Evolutionary conservation across 257 asterid genomes (phyloP).

Genomic region (Solanum pinnatisectum): DNA sequence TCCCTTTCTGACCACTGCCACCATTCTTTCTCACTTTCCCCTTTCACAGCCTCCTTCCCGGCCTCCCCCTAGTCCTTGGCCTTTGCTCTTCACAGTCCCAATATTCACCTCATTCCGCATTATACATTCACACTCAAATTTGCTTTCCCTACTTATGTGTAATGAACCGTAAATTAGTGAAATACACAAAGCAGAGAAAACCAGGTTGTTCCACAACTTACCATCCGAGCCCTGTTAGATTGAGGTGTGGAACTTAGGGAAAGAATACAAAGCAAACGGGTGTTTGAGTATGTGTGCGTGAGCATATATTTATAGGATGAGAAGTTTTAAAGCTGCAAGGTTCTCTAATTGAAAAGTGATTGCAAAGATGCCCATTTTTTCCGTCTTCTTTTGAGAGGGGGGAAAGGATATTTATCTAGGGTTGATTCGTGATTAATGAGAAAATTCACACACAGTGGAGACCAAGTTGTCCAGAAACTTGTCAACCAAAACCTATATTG

Average conservation of each 20-base stretch:
- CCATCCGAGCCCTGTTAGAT: background rate
- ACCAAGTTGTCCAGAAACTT: background rate
- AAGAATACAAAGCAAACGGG: background rate
- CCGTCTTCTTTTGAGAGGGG: background rate
- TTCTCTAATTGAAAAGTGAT: background rate
- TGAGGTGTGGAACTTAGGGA: background rate
- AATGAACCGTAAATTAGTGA: background rate
- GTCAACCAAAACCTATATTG: background rate
- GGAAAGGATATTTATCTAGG: background rate
- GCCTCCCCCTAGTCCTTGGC: background rate
- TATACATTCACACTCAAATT: background rate
- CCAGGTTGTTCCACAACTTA: background rate
- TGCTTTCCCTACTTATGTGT: background rate
- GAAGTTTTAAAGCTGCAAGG: background rate
- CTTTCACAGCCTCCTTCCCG: background rate
- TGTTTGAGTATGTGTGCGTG: background rate
- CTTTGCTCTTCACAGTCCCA: background rate
- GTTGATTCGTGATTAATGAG: background rate
- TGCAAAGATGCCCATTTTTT: background rate
- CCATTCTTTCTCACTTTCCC: background rate
- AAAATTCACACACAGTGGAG: background rate
- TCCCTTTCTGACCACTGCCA: background rate
- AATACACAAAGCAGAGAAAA: background rate
- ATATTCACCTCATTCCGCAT: background rate
- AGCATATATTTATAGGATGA: background rate